phyloP scores from a whole-genome alignment of 2,329 filamentous ascomycete genomes.

The Penicillium oxalicum region DNA sequence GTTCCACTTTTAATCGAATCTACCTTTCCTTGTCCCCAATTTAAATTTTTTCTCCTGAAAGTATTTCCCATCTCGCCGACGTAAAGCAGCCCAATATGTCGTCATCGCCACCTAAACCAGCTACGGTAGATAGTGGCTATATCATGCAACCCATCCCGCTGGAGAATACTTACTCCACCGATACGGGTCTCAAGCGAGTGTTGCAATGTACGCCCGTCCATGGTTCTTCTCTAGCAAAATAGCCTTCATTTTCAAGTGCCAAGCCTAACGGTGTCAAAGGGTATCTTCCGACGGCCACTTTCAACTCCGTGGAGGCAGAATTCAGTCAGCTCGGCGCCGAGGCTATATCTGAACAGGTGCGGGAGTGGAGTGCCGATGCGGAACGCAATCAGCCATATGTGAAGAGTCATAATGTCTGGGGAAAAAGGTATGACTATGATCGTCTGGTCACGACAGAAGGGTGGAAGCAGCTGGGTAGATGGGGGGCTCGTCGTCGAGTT shows the following conservation, averaged over 20 bases:
- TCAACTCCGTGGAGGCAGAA: constrained; percentile 44
- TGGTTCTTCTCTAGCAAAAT: too few relatives aligned
- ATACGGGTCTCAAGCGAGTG: constrained; percentile 49
- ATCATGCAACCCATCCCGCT: constrained; percentile 51
- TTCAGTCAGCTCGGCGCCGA: constrained; percentile 26
- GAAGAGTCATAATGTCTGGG: constrained; percentile 56
- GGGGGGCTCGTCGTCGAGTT: constrained; percentile 29
- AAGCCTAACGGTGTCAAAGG: constrained; percentile 11
- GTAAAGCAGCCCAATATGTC: constrained; percentile 6
- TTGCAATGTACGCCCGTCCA: constrained; percentile 41
- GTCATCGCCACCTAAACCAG: constrained; percentile 13
- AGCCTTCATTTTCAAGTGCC: too few relatives aligned
- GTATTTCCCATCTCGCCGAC: background rate
- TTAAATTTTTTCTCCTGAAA: too few relatives aligned
- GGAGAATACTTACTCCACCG: constrained; percentile 53
- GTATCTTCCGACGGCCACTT: constrained; percentile 47
- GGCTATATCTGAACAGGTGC: constrained; percentile 26
- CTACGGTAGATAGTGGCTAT: constrained; percentile 45
- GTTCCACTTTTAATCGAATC: background rate
- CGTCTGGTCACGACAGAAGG: constrained; percentile 60
- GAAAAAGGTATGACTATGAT: constrained; percentile 47
- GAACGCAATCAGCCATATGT: constrained; percentile 61
- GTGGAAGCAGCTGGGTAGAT: constrained; percentile 46
- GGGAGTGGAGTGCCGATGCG: constrained; percentile 48
- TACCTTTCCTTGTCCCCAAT: background rate